These are phyloP conservation scores for Aspergillus vadensis DNA, from an alignment of 2,329 filamentous ascomycete genomes.

Conservation along the genomic window DNA sequence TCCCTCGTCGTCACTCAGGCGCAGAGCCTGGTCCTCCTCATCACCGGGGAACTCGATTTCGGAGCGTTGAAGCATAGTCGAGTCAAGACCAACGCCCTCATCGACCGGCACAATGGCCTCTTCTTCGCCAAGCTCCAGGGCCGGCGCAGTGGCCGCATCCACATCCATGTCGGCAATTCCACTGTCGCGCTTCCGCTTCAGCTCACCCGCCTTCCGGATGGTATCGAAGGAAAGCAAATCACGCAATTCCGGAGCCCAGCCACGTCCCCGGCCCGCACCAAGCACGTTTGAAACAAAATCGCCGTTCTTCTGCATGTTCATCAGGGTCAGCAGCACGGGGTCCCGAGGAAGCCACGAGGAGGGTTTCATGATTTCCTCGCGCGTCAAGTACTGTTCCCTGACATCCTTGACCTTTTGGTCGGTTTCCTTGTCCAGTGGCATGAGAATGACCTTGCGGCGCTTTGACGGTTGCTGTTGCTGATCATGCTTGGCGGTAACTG, in stretches of 20 bases:
- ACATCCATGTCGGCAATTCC: conserved; percentile 80
- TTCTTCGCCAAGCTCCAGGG: conserved; percentile 64
- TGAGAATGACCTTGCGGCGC: conserved; percentile 68
- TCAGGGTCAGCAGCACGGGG: conserved; percentile 79
- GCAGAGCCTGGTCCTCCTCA: conserved; percentile 49
- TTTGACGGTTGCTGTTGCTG: conserved; percentile 62
- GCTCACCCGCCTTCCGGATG: conserved; percentile 72
- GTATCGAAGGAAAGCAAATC: conserved; percentile 88
- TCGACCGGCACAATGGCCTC: conserved; percentile 56
- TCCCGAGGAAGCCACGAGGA: conserved; percentile 84
- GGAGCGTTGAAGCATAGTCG: conserved; percentile 50
- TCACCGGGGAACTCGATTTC: conserved; percentile 69
- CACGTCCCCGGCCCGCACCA: conserved; percentile 73
- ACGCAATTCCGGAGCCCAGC: conserved; percentile 89
- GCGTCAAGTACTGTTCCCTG: conserved; percentile 81
- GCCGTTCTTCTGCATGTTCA: conserved; percentile 89
- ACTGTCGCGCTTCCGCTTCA: conserved; percentile 92
- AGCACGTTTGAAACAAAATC: conserved; percentile 87
- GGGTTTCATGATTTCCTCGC: conserved; percentile 80
- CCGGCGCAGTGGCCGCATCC: conserved; percentile 64
- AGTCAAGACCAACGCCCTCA: conserved; percentile 55
- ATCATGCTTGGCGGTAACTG: conserved; percentile 60
- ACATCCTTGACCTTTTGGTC: conserved; percentile 76
- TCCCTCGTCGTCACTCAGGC: conserved; percentile 52
- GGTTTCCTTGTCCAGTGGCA: conserved; percentile 79